Base-by-base conservation (phyloP, 257 asterid species). In the Fraxinus quadrangulata region DNA sequence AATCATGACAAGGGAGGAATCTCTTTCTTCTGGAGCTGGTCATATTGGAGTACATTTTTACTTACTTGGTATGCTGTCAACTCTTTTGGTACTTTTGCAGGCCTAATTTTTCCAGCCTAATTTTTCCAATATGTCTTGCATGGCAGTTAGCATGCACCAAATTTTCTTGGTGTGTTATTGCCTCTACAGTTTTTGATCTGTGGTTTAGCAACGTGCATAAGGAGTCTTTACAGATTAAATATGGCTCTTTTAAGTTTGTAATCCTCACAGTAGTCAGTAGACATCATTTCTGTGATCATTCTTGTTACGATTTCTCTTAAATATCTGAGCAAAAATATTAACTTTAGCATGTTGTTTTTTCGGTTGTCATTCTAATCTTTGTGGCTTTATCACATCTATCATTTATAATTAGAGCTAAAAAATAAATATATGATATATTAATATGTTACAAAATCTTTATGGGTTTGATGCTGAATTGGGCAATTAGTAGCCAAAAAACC, bases 21-120 rank as follows among this genome's bases (percentile, higher is more conserved):
- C 69, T 89, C 94, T 75, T 90, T 92, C 87, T 88, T 89, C 76
- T 92, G 96, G 97, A 88, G 89, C 89, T 90, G 92, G 97, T 89
- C 96, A 23, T 92, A 92, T 75, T 92, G 97, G 97, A 92, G 96
- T 78, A 87, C 97, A 17, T 92, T 92, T 81, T 71, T 89, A 78
- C 96, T 92, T 68, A 89, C 96, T 59, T 92, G 97, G 97, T 92
- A 85, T 61, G 83, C 68, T 81, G 5, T 49, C 71, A 75, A 5
- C 30, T 30, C 70, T 24, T 36, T 78, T 42, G 75, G 24, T 59
- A 36, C 40, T 70, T 4, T 75, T 21, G 3, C 26, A 33, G 45
- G 28, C 28, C 28, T 26, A 26, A 26, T 26, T 26, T 26, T 26
- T 26, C 28, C 28, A 26, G 28, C 72, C 21, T 47, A 36, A 54